Percentiles rank a stretch among this genome's conserved stretches.
These are phyloP conservation scores for Globisporangium emineosum DNA, from an alignment of 352 stramenopile genomes.

Conservation along the genomic window DNA sequence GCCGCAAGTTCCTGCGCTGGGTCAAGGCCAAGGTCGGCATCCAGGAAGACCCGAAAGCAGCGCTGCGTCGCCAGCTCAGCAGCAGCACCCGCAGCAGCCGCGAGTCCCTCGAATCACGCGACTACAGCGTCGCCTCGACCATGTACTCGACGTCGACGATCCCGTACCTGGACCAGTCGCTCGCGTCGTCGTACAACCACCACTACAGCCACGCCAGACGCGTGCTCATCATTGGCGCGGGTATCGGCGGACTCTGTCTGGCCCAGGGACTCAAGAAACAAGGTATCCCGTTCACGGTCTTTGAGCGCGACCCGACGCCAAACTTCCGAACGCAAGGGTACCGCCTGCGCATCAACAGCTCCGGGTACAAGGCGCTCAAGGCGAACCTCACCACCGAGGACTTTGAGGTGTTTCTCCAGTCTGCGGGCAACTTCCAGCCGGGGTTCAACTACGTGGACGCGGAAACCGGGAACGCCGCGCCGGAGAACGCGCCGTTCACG, in stretches of 20 bases:
- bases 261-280: slow-evolving; percentile 54
- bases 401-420: slow-evolving; percentile 56
- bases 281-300: slow-evolving; percentile 65
- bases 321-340: slow-evolving; percentile 68
- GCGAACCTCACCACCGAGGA: slow-evolving; percentile 34
- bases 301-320: slow-evolving; percentile 55
- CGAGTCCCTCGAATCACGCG: slow-evolving; percentile 2
- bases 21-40: slow-evolving; percentile 53
- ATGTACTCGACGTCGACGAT: slow-evolving; percentile 5
- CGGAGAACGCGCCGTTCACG: slow-evolving; percentile 12
- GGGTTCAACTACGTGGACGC: slow-evolving; percentile 48
- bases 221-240: slow-evolving; percentile 46
- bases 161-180: slow-evolving; percentile 2
- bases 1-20: slow-evolving; percentile 61
- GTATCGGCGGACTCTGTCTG: slow-evolving; percentile 57
- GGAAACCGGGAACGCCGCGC: slow-evolving; percentile 16
- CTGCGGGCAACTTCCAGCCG: slow-evolving; percentile 46
- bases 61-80: slow-evolving; percentile 14
- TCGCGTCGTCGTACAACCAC: neutral
- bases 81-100: slow-evolving; percentile 18
- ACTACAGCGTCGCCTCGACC: slow-evolving; percentile 9
- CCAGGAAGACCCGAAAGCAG: slow-evolving; percentile 13
- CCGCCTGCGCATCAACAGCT: slow-evolving; percentile 54
- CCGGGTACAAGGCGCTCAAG: slow-evolving; percentile 59
- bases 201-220: slow-evolving; percentile 16